A percentile compares a stretch with the other conserved stretches of the same genome.
Evolutionary conservation across 2,329 filamentous ascomycete genomes (phyloP).

Genomic region (Proliferodiscus dingleyae): DNA sequence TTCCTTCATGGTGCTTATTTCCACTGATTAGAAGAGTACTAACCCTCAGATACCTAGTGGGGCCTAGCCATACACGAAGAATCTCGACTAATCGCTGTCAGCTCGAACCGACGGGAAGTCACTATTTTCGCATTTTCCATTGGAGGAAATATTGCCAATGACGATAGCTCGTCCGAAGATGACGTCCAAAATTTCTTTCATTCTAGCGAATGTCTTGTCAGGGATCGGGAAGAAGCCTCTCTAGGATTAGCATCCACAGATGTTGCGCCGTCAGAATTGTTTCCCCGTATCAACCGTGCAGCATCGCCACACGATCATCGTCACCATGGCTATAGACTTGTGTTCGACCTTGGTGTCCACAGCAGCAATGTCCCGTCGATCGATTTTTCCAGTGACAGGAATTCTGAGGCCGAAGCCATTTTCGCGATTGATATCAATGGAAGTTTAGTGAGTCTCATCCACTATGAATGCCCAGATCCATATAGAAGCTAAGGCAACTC

Average conservation of each 20-base stretch:
- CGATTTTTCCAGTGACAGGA: constrained; percentile 20
- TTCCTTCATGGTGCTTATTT: too few species aligned
- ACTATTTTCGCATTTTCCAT: constrained; percentile 48
- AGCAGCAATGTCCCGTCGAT: constrained; percentile 29
- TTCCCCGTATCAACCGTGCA: not conserved
- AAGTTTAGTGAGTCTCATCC: constrained; percentile 13
- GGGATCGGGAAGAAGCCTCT: too few species aligned
- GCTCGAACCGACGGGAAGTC: constrained; percentile 63
- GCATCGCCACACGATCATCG: not conserved
- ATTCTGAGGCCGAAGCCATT: constrained; percentile 20
- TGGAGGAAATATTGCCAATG: not conserved
- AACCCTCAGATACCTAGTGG: too few species aligned
- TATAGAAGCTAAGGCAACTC: too few species aligned
- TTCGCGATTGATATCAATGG: constrained; percentile 26
- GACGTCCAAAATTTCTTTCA: not conserved
- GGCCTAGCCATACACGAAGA: constrained; percentile 71
- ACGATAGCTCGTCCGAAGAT: not conserved
- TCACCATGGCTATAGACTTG: constrained; percentile 6
- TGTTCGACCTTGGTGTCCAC: constrained; percentile 6
- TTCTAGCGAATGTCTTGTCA: too few species aligned
- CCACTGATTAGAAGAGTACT: too few species aligned
- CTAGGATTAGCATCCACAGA: too few species aligned
- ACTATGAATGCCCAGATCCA: too few species aligned
- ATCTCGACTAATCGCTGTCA: constrained; percentile 81
- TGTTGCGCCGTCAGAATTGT: not conserved